Evolutionary conservation across 2,329 filamentous ascomycete genomes (phyloP), one percentile per base, ranked within the genome.

Genomic region (Periconia digitata): DNA sequence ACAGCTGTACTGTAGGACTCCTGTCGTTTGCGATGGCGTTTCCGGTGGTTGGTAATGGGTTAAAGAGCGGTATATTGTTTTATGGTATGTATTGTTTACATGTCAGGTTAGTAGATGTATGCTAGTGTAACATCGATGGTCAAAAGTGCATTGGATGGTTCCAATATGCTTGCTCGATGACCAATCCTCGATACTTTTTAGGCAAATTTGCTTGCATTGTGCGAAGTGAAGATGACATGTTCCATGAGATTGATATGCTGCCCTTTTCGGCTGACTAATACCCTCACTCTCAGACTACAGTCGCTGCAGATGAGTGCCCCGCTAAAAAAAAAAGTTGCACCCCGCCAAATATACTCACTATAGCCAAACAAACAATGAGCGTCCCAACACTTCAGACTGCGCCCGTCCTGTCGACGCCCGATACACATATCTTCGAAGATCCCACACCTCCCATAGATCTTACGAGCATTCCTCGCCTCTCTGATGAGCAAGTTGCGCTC

Each of bases 401-500:
- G 8, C 84, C 83, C 1, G 75, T 84, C 2, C 76, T 86, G 37
- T 86, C 83, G 1, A 86, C 84, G 3, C 82, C 84, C 4, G 83
- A 84, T 47, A 77, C 79, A 38, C 80, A 83, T 58, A 77, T 85
- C 23, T 77, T 86, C 55, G 79, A 83, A 57, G 77, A 79, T 39
- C 72, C 78, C 4, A 74, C 76, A 7, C 71, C 78, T 2, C 55
- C 73, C 16, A 65, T 72, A 18, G 70, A 71, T 45, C 53, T 66
- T 6, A 57, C 71, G 5, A 64, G 55, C 47, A 44, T 70, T 5
- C 57, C 64, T 4, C 61, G 56, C 36, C 64, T 81, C 17, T 77
- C 79, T 15, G 84, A 92, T 56, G 84, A 89, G 64, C 87, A 92
- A 64, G 77, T 97, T 23, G 75, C 77, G 46, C 74, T 85, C 35